Conservation (phyloP, 495 filamentous ascomycete genomes). For the Aspergillus cristatus region DNA sequence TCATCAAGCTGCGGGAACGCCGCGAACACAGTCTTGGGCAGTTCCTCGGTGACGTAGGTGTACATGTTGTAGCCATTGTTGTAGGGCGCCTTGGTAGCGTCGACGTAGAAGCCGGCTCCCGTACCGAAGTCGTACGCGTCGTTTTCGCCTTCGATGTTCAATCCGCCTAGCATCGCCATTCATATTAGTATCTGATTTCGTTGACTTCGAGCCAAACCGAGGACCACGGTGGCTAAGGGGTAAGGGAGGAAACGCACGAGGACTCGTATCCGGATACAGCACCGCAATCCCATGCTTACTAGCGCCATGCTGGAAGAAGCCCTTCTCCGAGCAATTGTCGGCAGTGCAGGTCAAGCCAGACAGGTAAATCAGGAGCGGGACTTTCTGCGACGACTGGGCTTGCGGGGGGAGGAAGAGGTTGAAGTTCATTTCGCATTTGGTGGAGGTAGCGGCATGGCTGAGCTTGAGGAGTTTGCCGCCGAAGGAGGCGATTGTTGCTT, state of each 20-base stretch:
- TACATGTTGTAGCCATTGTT: constrained; percentile 80
- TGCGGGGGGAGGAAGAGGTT: constrained; percentile 60
- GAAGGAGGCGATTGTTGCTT: constrained; percentile 83
- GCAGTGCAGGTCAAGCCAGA: constrained; percentile 92
- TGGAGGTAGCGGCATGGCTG: constrained; percentile 63
- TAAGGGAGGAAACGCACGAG: constrained; percentile 44
- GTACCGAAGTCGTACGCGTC: constrained; percentile 84
- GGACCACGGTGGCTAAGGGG: no score
- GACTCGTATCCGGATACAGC: constrained; percentile 90
- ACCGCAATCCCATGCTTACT: constrained; percentile 72
- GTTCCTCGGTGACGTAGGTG: constrained; percentile 73
- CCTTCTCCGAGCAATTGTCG: constrained; percentile 94
- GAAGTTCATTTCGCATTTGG: constrained; percentile 56
- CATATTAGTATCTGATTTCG: neutral
- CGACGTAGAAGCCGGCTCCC: constrained; percentile 89
- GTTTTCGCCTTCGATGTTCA: constrained; percentile 69
- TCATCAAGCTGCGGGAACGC: constrained; percentile 58
- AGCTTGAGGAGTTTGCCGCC: constrained; percentile 94
- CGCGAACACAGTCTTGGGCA: constrained; percentile 65
- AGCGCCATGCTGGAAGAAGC: constrained; percentile 78
- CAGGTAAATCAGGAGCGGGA: constrained; percentile 88
- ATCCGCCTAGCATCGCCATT: constrained; percentile 39
- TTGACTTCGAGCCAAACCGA: neutral
- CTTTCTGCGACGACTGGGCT: constrained; percentile 41
- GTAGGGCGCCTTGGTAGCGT: constrained; percentile 74